Percentiles rank a stretch among this genome's conserved stretches.
phyloP scores from a whole-genome alignment of 257 asterid species.

The Rauvolfia tetraphylla region DNA sequence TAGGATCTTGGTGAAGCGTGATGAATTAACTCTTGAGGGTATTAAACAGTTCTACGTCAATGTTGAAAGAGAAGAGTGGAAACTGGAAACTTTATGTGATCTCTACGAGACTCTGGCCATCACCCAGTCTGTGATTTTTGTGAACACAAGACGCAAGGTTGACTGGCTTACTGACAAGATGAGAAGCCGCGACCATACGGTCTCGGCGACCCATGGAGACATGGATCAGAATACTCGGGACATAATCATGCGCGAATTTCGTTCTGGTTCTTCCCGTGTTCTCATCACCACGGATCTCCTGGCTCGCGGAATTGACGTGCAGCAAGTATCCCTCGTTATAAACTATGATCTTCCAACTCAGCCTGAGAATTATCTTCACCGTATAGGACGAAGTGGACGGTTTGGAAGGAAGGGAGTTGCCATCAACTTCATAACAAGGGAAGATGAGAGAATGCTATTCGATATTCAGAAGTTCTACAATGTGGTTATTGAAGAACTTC shows the following conservation, averaged over 20 bases:
- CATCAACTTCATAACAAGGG: slow-evolving; percentile 58
- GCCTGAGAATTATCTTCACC: slow-evolving; percentile 74
- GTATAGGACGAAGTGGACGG: slow-evolving; percentile 76
- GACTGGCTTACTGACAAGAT: slow-evolving; percentile 82
- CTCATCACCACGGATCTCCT: slow-evolving; percentile 60
- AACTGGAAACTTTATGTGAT: slow-evolving; percentile 71
- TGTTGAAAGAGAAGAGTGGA: slow-evolving; percentile 77
- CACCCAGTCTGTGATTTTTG: slow-evolving; percentile 74
- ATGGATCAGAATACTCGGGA: slow-evolving; percentile 85
- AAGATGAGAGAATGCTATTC: slow-evolving; percentile 60
- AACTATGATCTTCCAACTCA: slow-evolving; percentile 77
- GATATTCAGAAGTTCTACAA: slow-evolving; percentile 81
- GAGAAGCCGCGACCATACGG: slow-evolving; percentile 70
- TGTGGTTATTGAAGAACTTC: slow-evolving; percentile 65
- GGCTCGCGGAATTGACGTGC: slow-evolving; percentile 71
- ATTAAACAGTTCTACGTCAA: slow-evolving; percentile 73
- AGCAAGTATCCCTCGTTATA: slow-evolving; percentile 74
- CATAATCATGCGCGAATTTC: slow-evolving; percentile 77
- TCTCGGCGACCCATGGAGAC: slow-evolving; percentile 83
- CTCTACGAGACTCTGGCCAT: slow-evolving; percentile 72
- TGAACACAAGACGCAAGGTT: slow-evolving; percentile 73
- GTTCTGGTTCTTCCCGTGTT: slow-evolving; percentile 68
- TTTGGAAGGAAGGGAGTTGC: slow-evolving; percentile 80
- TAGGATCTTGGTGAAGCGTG: slow-evolving; percentile 68
- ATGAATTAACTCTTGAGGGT: slow-evolving; percentile 78